A percentile compares a stretch with the other conserved stretches of the same genome.
These are phyloP conservation scores for Didymella glomerata DNA, from an alignment of 2,329 filamentous ascomycete species.

Conservation along the genomic window DNA sequence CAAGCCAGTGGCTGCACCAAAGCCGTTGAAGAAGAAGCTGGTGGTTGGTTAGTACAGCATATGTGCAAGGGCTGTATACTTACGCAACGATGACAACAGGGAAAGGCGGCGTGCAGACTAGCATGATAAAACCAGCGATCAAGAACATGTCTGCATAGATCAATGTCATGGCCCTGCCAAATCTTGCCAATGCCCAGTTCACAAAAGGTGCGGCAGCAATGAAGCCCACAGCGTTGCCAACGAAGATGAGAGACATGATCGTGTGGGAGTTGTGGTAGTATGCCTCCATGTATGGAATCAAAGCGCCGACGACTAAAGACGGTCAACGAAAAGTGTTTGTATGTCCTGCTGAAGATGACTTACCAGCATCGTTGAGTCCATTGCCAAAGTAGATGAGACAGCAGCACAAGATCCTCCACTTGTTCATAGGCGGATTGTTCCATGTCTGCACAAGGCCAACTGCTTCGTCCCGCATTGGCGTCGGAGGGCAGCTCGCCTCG, in stretches of 20 bases:
- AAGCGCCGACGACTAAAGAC: conserved; percentile 68
- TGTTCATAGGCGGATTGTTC: conserved; percentile 70
- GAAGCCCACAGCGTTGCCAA: conserved; percentile 79
- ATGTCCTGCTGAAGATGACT: conserved; percentile 7
- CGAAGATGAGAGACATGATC: conserved; percentile 81
- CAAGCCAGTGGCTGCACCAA: conserved; percentile 61
- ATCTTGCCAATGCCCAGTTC: conserved; percentile 67
- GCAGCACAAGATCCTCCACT: conserved; percentile 70
- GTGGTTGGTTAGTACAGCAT: conserved; percentile 17
- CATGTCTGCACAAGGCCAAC: conserved; percentile 64
- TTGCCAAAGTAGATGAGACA: conserved; percentile 73
- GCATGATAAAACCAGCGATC: conserved; percentile 68
- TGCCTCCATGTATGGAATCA: conserved; percentile 82
- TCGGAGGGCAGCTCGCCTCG: conserved; percentile 64
- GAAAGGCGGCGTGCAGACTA: conserved; percentile 75
- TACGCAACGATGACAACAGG: conserved; percentile 66
- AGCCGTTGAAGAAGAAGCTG: conserved; percentile 73
- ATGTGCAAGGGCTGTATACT: conserved; percentile 21
- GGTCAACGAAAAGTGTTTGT: conserved; percentile 21
- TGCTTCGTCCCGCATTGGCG: conserved; percentile 54
- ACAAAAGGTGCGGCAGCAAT: conserved; percentile 74
- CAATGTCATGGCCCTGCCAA: conserved; percentile 72
- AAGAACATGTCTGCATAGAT: conserved; percentile 67
- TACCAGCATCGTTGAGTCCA: conserved; percentile 75
- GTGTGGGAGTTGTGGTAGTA: conserved; percentile 80